Evolutionary conservation across 2,329 filamentous ascomycete species (phyloP).

Genomic region (Juglanconis juglandina): DNA sequence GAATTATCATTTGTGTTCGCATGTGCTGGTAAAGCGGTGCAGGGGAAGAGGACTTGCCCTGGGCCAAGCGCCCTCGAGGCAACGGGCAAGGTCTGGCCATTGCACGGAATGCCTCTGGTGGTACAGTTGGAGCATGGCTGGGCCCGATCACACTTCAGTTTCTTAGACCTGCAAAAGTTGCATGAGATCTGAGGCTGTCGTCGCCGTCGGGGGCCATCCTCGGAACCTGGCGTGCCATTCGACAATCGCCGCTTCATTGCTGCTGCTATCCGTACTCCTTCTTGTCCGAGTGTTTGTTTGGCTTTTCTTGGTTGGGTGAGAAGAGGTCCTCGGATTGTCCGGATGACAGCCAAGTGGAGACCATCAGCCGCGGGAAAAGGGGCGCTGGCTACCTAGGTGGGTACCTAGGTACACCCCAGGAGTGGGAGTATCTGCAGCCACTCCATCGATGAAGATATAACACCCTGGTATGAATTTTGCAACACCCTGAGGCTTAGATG

Average conservation of each 20-base stretch:
- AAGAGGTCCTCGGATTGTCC: slow-evolving; percentile 7
- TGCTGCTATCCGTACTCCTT: neutral
- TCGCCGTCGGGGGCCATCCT: slow-evolving; percentile 4
- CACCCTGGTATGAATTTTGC: too few species aligned
- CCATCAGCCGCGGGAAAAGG: too few species aligned
- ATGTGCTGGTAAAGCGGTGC: neutral
- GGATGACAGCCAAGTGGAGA: neutral
- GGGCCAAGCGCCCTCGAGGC: neutral
- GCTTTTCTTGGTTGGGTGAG: neutral
- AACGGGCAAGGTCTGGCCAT: slow-evolving; percentile 15
- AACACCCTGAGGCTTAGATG: too few species aligned
- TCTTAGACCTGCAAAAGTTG: slow-evolving; percentile 29
- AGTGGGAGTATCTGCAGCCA: too few species aligned
- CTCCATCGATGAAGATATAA: too few species aligned
- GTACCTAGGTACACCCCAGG: too few species aligned
- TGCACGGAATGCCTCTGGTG: slow-evolving; percentile 25
- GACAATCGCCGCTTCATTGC: slow-evolving; percentile 10
- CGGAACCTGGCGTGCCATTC: neutral
- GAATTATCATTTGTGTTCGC: neutral
- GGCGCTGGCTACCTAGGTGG: too few species aligned
- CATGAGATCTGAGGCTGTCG: slow-evolving; percentile 31
- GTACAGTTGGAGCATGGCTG: slow-evolving; percentile 28
- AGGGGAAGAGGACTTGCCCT: neutral
- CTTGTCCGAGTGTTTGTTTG: neutral
- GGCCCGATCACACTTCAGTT: slow-evolving; percentile 31